Evolutionary conservation across 495 filamentous ascomycete species (phyloP).

Genomic region (Cudoniella acicularis): DNA sequence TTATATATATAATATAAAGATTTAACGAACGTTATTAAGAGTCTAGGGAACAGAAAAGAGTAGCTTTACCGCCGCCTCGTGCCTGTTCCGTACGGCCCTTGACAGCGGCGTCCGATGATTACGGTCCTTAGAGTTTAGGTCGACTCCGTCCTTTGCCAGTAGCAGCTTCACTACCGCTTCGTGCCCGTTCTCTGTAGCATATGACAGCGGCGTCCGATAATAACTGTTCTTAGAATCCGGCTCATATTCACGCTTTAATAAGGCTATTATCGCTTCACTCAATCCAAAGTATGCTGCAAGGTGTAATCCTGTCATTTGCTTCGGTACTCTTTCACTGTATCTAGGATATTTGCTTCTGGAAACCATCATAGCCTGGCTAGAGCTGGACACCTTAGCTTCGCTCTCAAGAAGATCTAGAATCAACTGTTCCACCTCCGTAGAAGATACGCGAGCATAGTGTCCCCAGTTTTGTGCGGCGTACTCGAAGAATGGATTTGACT

Average conservation of each 20-base stretch:
- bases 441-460: slow-evolving; percentile 30
- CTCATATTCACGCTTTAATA: not conserved
- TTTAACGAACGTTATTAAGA: too few species aligned
- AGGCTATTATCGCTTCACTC: not conserved
- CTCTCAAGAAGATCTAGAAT: slow-evolving; percentile 20
- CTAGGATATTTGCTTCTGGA: slow-evolving; percentile 17
- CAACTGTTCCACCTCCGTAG: not conserved
- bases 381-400: slow-evolving; percentile 18
- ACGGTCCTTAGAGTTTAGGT: not conserved
- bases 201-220: slow-evolving; percentile 1
- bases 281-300: slow-evolving; percentile 25
- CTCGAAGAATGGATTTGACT: slow-evolving; percentile 8
- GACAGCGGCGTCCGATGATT: not conserved
- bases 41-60: too few species aligned
- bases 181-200: not conserved
- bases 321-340: too few species aligned
- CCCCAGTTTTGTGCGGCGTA: slow-evolving; percentile 29
- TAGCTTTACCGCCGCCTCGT: too few species aligned
- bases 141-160: not conserved
- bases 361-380: slow-evolving; percentile 10
- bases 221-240: not conserved
- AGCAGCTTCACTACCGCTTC: too few species aligned
- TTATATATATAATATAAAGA: too few species aligned
- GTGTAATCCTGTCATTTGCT: slow-evolving; percentile 23
- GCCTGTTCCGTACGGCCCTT: slow-evolving; percentile 34